These are phyloP conservation scores for Myriangium duriaei DNA, from an alignment of 2,329 filamentous ascomycete genomes.

Conservation along the genomic window DNA sequence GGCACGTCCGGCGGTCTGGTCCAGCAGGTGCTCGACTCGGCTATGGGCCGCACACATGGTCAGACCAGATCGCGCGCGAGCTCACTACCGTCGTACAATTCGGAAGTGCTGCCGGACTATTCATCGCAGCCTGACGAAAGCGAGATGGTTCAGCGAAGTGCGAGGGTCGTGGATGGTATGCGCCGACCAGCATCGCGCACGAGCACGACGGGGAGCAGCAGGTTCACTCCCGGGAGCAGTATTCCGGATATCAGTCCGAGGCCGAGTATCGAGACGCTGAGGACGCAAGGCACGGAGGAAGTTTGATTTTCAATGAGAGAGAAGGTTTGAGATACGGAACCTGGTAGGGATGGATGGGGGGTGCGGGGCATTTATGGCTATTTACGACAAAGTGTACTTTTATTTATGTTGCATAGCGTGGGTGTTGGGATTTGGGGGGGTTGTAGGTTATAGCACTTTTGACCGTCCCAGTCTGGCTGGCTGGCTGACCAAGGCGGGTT, in stretches of 20 bases:
- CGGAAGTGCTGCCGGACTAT: constrained; percentile 33
- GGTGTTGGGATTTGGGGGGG: neutral
- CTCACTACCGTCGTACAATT: constrained; percentile 23
- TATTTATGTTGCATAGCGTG: constrained; percentile 5
- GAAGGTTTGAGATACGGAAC: no score
- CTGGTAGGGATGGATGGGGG: neutral
- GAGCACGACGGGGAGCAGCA: constrained; percentile 18
- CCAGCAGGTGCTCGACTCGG: neutral
- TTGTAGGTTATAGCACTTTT: neutral
- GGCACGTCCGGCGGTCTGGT: neutral
- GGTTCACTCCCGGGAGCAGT: constrained; percentile 28
- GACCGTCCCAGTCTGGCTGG: no score
- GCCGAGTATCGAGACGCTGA: constrained; percentile 28
- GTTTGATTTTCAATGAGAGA: neutral
- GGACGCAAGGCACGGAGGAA: constrained; percentile 14
- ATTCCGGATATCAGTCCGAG: constrained; percentile 29
- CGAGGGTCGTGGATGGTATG: constrained; percentile 14
- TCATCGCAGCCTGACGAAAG: constrained; percentile 24
- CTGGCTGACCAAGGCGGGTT: no score
- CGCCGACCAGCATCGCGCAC: constrained; percentile 16
- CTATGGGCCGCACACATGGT: constrained; percentile 14
- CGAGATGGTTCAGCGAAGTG: constrained; percentile 16
- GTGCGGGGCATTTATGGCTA: neutral
- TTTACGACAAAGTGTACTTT: constrained; percentile 2
- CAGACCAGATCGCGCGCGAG: constrained; percentile 22